Conservation (phyloP, 441 rosid species). For the Dalechampia spathulata region DNA sequence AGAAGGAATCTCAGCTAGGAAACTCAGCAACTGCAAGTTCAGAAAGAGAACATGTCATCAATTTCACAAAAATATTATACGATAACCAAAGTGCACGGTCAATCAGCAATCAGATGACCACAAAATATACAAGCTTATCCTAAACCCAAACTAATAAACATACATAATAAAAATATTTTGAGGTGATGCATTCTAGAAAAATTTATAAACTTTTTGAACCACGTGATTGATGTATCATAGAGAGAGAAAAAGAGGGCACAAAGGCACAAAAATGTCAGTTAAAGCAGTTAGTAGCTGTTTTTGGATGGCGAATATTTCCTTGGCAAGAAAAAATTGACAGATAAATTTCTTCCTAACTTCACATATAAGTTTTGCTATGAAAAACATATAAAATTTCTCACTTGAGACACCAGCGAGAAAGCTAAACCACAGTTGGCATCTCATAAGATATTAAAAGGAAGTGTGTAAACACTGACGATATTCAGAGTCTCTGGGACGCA, state of each 20-base stretch:
- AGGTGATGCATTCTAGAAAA: neutral
- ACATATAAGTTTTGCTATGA: too few relatives aligned
- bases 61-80: neutral
- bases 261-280: neutral
- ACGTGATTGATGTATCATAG: neutral
- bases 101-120: too few relatives aligned
- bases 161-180: neutral
- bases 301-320: too few relatives aligned
- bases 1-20: constrained; percentile 75
- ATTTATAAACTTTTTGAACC: neutral
- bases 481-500: constrained; percentile 78
- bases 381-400: neutral
- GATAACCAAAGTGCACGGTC: neutral
- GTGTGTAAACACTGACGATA: constrained; percentile 42
- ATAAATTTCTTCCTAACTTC: too few relatives aligned
- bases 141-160: neutral
- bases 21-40: constrained; percentile 72
- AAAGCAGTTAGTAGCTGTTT: too few relatives aligned
- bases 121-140: constrained; percentile 8
- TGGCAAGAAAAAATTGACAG: neutral
- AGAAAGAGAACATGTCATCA: constrained; percentile 14
- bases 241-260: neutral
- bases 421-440: neutral
- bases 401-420: neutral
- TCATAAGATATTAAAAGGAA: neutral